Conservation (phyloP, 768 basidiomycete genomes). For the Tylopilus intermedius region DNA sequence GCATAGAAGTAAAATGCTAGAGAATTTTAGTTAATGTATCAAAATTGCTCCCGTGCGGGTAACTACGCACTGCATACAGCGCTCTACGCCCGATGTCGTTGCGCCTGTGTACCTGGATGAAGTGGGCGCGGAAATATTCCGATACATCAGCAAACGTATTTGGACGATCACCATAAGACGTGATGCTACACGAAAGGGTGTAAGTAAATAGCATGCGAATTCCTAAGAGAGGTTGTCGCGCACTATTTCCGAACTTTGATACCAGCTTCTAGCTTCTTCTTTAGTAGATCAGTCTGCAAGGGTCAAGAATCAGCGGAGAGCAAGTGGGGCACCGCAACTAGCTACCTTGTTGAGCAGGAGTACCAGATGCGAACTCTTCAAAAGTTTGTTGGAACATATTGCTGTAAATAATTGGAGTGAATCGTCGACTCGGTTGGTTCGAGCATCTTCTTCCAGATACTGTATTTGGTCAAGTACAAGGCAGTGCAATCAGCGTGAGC, state of each 20-base stretch:
- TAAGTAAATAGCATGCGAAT: neutral
- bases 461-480: constrained; percentile 24
- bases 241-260: constrained; percentile 72
- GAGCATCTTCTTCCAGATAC: constrained; percentile 80
- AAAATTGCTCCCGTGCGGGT: neutral
- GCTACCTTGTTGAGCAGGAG: constrained; percentile 74
- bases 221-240: constrained; percentile 29
- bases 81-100: constrained; percentile 56
- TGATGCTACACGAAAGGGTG: constrained; percentile 46
- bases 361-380: constrained; percentile 68
- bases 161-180: constrained; percentile 67
- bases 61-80: constrained; percentile 56
- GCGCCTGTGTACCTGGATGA: constrained; percentile 66
- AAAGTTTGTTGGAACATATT: constrained; percentile 70
- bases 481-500: constrained; percentile 9
- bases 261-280: constrained; percentile 64
- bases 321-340: constrained; percentile 2
- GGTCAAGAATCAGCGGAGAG: constrained; percentile 8
- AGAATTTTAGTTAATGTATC: constrained; percentile 8
- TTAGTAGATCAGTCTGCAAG: constrained; percentile 62
- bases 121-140: constrained; percentile 82
- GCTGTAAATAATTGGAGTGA: constrained; percentile 73
- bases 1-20: constrained; percentile 70
- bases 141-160: constrained; percentile 69
- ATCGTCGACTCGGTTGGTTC: constrained; percentile 76